Evolutionary conservation across 169 alveolate species (phyloP).

Genomic region (Eimeria acervulina): DNA sequence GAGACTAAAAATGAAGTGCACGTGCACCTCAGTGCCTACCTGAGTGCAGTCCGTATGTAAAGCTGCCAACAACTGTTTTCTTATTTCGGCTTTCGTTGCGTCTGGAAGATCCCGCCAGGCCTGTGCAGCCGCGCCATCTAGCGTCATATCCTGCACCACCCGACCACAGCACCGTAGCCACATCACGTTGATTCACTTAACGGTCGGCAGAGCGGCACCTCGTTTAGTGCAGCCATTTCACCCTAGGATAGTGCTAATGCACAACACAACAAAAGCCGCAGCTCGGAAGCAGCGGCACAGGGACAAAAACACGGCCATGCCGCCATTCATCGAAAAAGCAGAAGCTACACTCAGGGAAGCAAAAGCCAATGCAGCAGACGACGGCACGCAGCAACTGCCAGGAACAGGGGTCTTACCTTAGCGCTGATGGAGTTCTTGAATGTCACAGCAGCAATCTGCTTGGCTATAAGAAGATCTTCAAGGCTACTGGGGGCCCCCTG

Average conservation of each 20-base stretch:
- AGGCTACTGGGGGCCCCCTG: conserved; percentile 72
- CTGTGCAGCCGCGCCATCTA: conserved; percentile 81
- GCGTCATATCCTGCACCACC: conserved; percentile 70
- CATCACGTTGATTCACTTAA: background rate
- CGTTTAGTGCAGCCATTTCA: background rate
- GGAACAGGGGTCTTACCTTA: conserved; percentile 45
- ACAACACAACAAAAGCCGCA: background rate
- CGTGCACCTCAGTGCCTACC: conserved; percentile 35
- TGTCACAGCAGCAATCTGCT: conserved; percentile 83
- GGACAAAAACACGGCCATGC: background rate
- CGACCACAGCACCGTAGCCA: background rate
- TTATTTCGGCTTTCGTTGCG: conserved; percentile 53
- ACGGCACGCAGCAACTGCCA: background rate
- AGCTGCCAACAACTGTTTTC: conserved; percentile 80
- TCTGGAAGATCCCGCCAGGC: conserved; percentile 77
- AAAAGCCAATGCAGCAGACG: background rate
- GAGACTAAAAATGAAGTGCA: background rate
- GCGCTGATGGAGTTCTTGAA: conserved; percentile 86
- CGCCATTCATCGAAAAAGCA: background rate
- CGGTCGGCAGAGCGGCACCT: too few species aligned
- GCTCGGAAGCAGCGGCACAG: background rate
- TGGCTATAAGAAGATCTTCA: conserved; percentile 77
- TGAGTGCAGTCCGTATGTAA: conserved; percentile 77
- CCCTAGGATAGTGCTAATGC: background rate
- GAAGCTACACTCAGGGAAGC: background rate